phyloP scores from a whole-genome alignment of 1,284 basidiomycete genomes.

The Quambalaria eucalypti region DNA sequence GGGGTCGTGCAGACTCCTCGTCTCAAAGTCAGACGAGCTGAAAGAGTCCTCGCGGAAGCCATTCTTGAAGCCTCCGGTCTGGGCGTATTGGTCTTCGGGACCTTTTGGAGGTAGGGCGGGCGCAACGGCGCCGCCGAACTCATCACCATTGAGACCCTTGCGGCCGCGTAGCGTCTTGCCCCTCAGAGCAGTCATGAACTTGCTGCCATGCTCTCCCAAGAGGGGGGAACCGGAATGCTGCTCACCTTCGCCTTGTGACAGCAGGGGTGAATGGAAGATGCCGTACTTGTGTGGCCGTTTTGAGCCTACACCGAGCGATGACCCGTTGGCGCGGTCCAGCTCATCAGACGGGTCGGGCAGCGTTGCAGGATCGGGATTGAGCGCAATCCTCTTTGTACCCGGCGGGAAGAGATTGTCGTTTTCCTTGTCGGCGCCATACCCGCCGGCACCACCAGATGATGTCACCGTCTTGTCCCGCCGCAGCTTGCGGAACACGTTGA shows the following conservation, averaged over 20 bases:
- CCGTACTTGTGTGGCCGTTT: too few species aligned
- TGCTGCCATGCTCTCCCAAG: too few species aligned
- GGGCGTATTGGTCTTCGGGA: not conserved
- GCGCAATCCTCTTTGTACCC: not conserved
- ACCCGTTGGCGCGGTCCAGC: slow-evolving; percentile 10
- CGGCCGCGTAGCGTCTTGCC: not conserved
- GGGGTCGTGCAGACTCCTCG: slow-evolving; percentile 17
- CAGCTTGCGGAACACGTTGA: slow-evolving; percentile 34
- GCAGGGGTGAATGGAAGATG: too few species aligned
- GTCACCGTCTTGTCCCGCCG: not conserved
- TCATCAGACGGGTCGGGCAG: slow-evolving; percentile 19
- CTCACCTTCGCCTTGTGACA: too few species aligned
- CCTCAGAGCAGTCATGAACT: not conserved
- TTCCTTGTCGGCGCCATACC: not conserved
- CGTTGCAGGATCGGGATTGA: not conserved
- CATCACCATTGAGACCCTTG: not conserved
- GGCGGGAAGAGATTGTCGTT: not conserved
- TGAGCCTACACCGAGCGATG: too few species aligned
- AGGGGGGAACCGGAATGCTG: too few species aligned
- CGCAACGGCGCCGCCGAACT: not conserved
- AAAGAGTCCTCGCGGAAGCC: slow-evolving; percentile 14
- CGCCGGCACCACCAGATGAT: not conserved
- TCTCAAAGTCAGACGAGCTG: slow-evolving; percentile 31
- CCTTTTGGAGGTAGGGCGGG: not conserved
- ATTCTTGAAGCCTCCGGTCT: not conserved